Percentiles rank a stretch among this genome's conserved stretches.
phyloP scores from a whole-genome alignment of 495 filamentous ascomycete genomes.

The Amorphotheca resinae region DNA sequence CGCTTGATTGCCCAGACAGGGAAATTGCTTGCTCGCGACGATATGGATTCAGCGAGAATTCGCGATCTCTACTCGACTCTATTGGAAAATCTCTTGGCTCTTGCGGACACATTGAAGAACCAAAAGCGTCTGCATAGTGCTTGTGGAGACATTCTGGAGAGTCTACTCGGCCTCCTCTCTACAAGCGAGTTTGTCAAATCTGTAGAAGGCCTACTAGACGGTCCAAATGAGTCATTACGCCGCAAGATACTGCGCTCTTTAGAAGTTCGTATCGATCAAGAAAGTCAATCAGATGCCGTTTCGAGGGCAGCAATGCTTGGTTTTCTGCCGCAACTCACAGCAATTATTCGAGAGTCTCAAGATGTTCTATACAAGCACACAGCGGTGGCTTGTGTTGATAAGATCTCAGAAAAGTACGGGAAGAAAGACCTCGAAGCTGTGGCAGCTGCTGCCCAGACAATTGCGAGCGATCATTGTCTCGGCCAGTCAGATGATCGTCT shows the following conservation, averaged over 20 bases:
- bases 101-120: constrained; percentile 46
- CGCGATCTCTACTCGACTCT: constrained; percentile 56
- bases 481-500: constrained; percentile 59
- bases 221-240: constrained; percentile 56
- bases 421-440: constrained; percentile 63
- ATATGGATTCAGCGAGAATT: constrained; percentile 47
- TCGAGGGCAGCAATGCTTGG: constrained; percentile 59
- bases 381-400: constrained; percentile 76
- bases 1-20: constrained; percentile 35
- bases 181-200: constrained; percentile 76
- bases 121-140: constrained; percentile 50
- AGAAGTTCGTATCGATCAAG: constrained; percentile 57
- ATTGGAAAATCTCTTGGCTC: constrained; percentile 50
- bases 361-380: constrained; percentile 65
- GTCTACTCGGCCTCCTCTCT: constrained; percentile 65
- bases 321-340: constrained; percentile 64
- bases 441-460: constrained; percentile 54
- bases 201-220: constrained; percentile 62
- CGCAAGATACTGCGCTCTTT: constrained; percentile 70
- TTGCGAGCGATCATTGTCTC: constrained; percentile 65
- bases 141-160: constrained; percentile 56
- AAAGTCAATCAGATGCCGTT: constrained; percentile 47
- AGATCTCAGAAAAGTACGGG: constrained; percentile 82
- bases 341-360: constrained; percentile 56
- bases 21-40: constrained; percentile 37